Conservation (phyloP, 2,329 filamentous ascomycete species). For the Monilinia polystroma region DNA sequence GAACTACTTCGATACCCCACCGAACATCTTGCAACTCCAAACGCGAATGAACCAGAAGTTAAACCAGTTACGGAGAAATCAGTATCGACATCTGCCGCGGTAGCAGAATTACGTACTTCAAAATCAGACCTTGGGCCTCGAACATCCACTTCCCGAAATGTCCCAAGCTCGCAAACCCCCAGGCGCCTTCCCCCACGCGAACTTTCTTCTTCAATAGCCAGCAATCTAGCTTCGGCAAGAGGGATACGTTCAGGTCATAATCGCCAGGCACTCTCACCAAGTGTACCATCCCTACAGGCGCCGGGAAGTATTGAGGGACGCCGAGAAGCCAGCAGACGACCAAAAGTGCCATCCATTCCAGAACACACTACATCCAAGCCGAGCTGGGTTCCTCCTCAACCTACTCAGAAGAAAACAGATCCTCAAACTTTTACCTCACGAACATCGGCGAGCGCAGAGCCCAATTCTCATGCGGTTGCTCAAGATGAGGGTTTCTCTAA, state of each 20-base stretch:
- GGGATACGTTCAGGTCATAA: conserved; percentile 69
- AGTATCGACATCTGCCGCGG: conserved; percentile 38
- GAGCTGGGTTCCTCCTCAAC: conserved; percentile 51
- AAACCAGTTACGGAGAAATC: conserved; percentile 36
- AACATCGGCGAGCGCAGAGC: conserved; percentile 40
- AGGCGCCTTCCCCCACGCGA: conserved; percentile 59
- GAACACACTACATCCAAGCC: conserved; percentile 50
- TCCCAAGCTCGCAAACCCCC: conserved; percentile 35
- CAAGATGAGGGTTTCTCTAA: conserved; percentile 78
- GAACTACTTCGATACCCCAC: conserved; percentile 71
- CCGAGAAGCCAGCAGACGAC: conserved; percentile 48
- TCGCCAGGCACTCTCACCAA: conserved; percentile 67
- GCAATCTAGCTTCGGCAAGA: conserved; percentile 80
- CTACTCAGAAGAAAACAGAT: conserved; percentile 36
- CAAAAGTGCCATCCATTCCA: conserved; percentile 54
- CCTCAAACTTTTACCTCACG: conserved; percentile 30
- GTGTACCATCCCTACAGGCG: conserved; percentile 70
- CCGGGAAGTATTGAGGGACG: conserved; percentile 66
- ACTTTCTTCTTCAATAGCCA: conserved; percentile 79
- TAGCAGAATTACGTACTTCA: conserved; percentile 38
- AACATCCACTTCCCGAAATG: conserved; percentile 34
- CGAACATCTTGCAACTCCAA: conserved; percentile 34
- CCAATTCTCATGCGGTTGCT: conserved; percentile 36
- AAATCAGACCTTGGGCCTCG: conserved; percentile 38
- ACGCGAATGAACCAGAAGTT: conserved; percentile 35